Evolutionary conservation across 2,329 filamentous ascomycete species (phyloP).

Genomic region (Pleomassaria siparia): DNA sequence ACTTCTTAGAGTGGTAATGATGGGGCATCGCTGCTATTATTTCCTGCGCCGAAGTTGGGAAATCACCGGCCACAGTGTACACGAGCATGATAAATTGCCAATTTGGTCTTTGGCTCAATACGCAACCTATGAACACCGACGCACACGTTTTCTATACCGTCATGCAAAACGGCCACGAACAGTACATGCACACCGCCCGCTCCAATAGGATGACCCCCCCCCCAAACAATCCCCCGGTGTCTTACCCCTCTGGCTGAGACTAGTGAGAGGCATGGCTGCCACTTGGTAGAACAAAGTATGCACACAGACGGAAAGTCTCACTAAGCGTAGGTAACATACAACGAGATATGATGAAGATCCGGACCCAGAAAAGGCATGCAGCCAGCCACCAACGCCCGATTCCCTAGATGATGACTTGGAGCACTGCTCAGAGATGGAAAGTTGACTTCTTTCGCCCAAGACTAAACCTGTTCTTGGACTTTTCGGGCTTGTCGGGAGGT

Average conservation of each 20-base stretch:
- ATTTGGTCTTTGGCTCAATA: too few species aligned
- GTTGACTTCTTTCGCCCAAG: slow-evolving; percentile 73
- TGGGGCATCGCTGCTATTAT: too few species aligned
- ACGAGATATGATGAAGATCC: background rate
- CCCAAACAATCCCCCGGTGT: background rate
- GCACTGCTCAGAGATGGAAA: slow-evolving; percentile 20
- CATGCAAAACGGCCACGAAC: background rate
- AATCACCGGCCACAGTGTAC: too few species aligned
- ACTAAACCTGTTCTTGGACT: slow-evolving; percentile 67
- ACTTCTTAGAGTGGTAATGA: too few species aligned
- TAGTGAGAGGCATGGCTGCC: background rate
- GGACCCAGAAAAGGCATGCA: background rate
- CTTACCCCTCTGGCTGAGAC: background rate
- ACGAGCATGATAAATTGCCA: too few species aligned
- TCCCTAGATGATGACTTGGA: background rate
- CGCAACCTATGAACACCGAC: too few species aligned
- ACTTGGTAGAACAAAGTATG: background rate
- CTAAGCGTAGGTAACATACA: background rate
- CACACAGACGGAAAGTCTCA: background rate
- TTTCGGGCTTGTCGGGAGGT: slow-evolving; percentile 42
- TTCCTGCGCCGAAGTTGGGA: too few species aligned
- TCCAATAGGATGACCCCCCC: background rate
- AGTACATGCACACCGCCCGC: background rate
- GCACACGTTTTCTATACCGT: background rate
- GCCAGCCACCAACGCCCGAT: background rate